Evolutionary conservation across 805 yeast genomes (phyloP), one percentile per base, ranked within the genome.

Genomic region (Kluyveromyces starmeri): DNA sequence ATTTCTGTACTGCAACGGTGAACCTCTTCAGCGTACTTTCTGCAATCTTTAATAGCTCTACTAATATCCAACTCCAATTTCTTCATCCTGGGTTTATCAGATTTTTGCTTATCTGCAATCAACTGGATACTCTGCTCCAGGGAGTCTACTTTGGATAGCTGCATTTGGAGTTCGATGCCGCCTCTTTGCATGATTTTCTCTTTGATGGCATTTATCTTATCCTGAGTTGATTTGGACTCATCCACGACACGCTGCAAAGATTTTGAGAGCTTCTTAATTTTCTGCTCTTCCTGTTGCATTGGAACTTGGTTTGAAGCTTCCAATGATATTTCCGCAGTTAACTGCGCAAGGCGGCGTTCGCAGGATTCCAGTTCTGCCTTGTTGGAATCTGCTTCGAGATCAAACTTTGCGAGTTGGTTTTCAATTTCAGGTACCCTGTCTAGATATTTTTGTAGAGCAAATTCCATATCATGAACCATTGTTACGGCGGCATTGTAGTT

Each of bases 161-260:
- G 96, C 40, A 82, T 55, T 37, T 83, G 75, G 43, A 92, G 65
- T 41, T 76, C 76, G 7, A 83, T 78, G 40, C 99, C 99, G 35
- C 99, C 99, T 35, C 84, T 79, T 32, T 82, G 78, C 83, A 88
- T 75, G 25, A 92, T 84, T 50, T 77, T 70, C 37, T 78, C 83
- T 45, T 85, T 88, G 3, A 88, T 59, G 0, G 46, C 65, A 9
- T 67, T 65, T 26, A 92, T 81, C 38, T 71, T 65, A 5, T 56
- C 40, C 9, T 49, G 51, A 75, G 83, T 27, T 73, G 56, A 20
- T 18, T 62, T 58, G 44, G 86, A 74, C 44, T 73, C 73, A 2
- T 61, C 59, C 47, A 73, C 68, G 6, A 86, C 53, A 3, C 49
- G 48, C 7, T 49, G 53, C 17, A 70, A 61, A 35, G 75, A 75